These are phyloP conservation scores for Tricholoma bakamatsutake DNA, from an alignment of 768 basidiomycete species.

Conservation along the genomic window DNA sequence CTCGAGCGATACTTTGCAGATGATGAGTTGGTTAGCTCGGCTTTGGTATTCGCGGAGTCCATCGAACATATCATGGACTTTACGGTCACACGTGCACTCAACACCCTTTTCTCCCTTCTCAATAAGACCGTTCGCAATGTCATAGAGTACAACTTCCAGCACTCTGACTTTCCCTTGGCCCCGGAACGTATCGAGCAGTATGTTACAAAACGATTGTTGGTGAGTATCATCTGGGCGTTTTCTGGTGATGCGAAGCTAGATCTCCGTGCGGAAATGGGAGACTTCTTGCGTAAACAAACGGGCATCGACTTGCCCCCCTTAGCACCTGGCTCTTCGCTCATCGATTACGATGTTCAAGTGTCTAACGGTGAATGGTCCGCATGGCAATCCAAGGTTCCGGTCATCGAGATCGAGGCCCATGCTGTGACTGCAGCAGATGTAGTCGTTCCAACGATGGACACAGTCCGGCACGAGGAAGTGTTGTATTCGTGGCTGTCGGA, in stretches of 20 bases:
- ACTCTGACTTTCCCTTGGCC: slow-evolving; percentile 89
- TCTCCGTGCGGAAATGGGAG: slow-evolving; percentile 82
- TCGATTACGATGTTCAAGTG: slow-evolving; percentile 94
- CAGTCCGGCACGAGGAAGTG: slow-evolving; percentile 97
- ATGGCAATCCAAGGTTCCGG: slow-evolving; percentile 90
- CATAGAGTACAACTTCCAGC: slow-evolving; percentile 91
- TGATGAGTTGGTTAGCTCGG: slow-evolving; percentile 75
- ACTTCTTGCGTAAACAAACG: slow-evolving; percentile 77
- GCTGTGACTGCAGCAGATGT: slow-evolving; percentile 93
- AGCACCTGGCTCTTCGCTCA: slow-evolving; percentile 70
- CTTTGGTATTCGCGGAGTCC: slow-evolving; percentile 74
- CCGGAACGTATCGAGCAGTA: slow-evolving; percentile 86
- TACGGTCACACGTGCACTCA: slow-evolving; percentile 83
- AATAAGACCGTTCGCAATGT: slow-evolving; percentile 95
- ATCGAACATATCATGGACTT: slow-evolving; percentile 99
- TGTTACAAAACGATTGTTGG: slow-evolving; percentile 80
- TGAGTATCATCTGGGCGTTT: slow-evolving; percentile 97
- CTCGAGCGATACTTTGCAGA: slow-evolving; percentile 79
- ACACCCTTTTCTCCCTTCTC: slow-evolving; percentile 93
- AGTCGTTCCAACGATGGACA: slow-evolving; percentile 97
- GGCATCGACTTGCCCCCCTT: slow-evolving; percentile 86
- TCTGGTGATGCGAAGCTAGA: slow-evolving; percentile 94
- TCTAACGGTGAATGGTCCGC: slow-evolving; percentile 80
- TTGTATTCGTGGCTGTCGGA: slow-evolving; percentile 98
- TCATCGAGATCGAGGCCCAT: slow-evolving; percentile 95